Evolutionary conservation across 1,284 basidiomycete species (phyloP).

Genomic region (Acaromyces ingoldii): DNA sequence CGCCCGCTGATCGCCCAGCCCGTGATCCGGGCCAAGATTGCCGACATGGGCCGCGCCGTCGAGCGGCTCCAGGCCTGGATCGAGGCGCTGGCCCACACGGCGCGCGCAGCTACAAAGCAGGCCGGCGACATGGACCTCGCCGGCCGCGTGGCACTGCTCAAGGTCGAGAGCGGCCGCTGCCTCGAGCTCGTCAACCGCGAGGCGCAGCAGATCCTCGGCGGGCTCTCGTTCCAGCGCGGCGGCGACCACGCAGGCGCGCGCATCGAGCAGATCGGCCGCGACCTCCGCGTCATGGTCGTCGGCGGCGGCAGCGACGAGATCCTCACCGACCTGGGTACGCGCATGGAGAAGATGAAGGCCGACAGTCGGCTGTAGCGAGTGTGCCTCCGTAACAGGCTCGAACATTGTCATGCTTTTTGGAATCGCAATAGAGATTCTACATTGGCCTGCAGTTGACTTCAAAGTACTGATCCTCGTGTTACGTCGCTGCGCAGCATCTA

Average conservation of each 20-base stretch:
- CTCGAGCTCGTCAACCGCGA: slow-evolving; percentile 2
- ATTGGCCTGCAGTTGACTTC: no score
- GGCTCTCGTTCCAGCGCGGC: slow-evolving; percentile 1
- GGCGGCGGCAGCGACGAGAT: slow-evolving; percentile 6
- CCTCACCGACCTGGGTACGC: not conserved
- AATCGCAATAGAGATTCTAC: no score
- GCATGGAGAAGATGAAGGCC: slow-evolving; percentile 6
- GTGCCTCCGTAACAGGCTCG: no score
- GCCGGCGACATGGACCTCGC: slow-evolving; percentile 6
- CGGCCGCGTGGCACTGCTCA: not conserved
- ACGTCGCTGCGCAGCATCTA: no score
- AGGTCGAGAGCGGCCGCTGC: slow-evolving; percentile 4
- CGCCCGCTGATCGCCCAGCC: slow-evolving; percentile 10
- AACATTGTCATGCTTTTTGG: no score
- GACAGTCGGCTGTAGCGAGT: not conserved
- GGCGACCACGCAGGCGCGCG: slow-evolving; percentile 2
- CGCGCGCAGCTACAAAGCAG: slow-evolving; percentile 3
- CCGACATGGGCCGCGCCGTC: slow-evolving; percentile 11
- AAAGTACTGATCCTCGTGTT: no score
- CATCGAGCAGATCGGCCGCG: slow-evolving; percentile 5
- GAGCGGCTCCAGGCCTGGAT: slow-evolving; percentile 12
- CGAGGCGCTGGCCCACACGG: slow-evolving; percentile 9
- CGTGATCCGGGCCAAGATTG: slow-evolving; percentile 11
- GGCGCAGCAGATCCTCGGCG: slow-evolving; percentile 5
- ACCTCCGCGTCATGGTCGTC: slow-evolving; percentile 6